A percentile compares a stretch with the other conserved stretches of the same genome.
These are phyloP conservation scores for Periconia sp. DNA, from an alignment of 2,329 filamentous ascomycete species.

Conservation along the genomic window DNA sequence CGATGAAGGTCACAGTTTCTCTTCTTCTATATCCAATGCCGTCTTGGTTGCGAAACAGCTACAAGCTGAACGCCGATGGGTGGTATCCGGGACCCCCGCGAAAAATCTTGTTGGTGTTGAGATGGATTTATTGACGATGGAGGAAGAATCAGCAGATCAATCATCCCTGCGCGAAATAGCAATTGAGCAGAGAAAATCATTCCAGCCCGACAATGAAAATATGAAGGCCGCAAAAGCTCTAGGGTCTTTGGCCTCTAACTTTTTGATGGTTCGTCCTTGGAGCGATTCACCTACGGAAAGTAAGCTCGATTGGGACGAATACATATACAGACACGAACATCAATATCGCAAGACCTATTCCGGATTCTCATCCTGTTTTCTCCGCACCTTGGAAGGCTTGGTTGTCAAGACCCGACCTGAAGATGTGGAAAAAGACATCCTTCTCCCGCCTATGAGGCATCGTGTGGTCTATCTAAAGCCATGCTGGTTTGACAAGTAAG, in stretches of 20 bases:
- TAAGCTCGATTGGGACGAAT: slow-evolving; percentile 71
- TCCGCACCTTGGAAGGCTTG: slow-evolving; percentile 71
- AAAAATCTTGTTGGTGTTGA: slow-evolving; percentile 79
- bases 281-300: slow-evolving; percentile 62
- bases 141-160: slow-evolving; percentile 36
- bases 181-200: slow-evolving; percentile 45
- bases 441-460: slow-evolving; percentile 72
- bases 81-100: slow-evolving; percentile 88
- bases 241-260: slow-evolving; percentile 67
- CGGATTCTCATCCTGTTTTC: slow-evolving; percentile 60
- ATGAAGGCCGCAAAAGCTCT: slow-evolving; percentile 58
- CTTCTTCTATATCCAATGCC: slow-evolving; percentile 65
- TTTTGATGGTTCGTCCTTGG: slow-evolving; percentile 79
- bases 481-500: slow-evolving; percentile 73
- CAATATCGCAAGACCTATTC: slow-evolving; percentile 58
- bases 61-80: slow-evolving; percentile 73
- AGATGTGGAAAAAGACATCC: slow-evolving; percentile 66
- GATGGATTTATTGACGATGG: slow-evolving; percentile 51
- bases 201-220: slow-evolving; percentile 40
- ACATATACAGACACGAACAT: slow-evolving; percentile 60
- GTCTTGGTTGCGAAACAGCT: slow-evolving; percentile 58
- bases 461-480: slow-evolving; percentile 74
- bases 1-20: slow-evolving; percentile 87
- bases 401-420: slow-evolving; percentile 78
- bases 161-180: slow-evolving; percentile 25